phyloP scores from a whole-genome alignment of 495 filamentous ascomycete species.

The Aspergillus haitiensis region DNA sequence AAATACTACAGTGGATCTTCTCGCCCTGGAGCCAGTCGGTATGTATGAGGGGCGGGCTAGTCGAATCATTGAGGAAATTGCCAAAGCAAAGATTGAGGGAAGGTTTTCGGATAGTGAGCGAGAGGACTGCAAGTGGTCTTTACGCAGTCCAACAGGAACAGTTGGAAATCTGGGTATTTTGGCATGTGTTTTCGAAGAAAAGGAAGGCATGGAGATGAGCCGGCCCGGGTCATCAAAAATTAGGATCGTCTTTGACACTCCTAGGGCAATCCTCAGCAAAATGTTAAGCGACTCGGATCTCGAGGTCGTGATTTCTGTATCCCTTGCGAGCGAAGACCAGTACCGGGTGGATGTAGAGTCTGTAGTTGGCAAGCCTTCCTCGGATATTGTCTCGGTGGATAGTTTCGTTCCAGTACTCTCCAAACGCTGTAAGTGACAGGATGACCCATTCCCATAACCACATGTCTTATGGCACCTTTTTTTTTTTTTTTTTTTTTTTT shows the following conservation, averaged over 20 bases:
- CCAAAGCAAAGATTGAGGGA: conserved; percentile 81
- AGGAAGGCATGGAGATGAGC: conserved; percentile 27
- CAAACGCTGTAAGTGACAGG: conserved; percentile 58
- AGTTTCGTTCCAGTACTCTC: conserved; percentile 68
- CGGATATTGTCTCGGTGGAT: conserved; percentile 66
- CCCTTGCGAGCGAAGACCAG: conserved; percentile 34
- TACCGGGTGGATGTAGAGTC: conserved; percentile 62
- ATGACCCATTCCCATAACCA: too few relatives aligned
- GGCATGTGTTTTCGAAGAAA: conserved; percentile 76
- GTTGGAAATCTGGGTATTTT: conserved; percentile 65
- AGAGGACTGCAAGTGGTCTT: conserved; percentile 75
- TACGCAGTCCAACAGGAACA: conserved; percentile 62
- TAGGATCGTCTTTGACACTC: conserved; percentile 41
- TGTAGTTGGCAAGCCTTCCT: conserved; percentile 60
- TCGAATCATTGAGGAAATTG: conserved; percentile 80
- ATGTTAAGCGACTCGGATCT: conserved; percentile 33
- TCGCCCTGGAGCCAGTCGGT: conserved; percentile 52
- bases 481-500: conserved; percentile 10
- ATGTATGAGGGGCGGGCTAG: conserved; percentile 77
- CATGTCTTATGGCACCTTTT: background rate
- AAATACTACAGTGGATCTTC: conserved; percentile 61
- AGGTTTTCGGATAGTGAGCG: conserved; percentile 77
- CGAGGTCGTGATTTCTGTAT: conserved; percentile 43
- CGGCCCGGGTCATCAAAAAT: conserved; percentile 35
- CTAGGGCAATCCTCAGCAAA: conserved; percentile 34